phyloP scores from a whole-genome alignment of 208 protist species.

The Zelonia costaricensis region DNA sequence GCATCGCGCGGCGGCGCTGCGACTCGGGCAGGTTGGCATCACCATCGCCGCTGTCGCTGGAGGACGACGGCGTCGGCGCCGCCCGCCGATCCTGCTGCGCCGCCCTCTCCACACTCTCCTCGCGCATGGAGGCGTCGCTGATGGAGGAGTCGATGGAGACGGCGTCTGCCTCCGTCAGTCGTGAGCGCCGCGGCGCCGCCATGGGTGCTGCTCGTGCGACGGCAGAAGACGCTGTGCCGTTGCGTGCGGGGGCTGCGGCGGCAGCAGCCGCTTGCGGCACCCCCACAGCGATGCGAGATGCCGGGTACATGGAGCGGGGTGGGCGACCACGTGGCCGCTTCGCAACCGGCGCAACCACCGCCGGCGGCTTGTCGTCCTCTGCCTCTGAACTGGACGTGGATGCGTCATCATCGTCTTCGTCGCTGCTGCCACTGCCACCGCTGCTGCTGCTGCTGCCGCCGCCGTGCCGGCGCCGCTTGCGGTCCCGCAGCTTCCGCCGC shows the following conservation, averaged over 20 bases:
- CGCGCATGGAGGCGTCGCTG: conserved; percentile 60
- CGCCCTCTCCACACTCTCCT: conserved; percentile 41
- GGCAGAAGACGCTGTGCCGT: too few relatives aligned
- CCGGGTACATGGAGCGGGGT: too few relatives aligned
- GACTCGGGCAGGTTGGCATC: conserved; percentile 19
- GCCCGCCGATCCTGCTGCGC: conserved; percentile 30
- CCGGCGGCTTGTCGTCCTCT: too few relatives aligned
- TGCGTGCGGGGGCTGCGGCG: too few relatives aligned
- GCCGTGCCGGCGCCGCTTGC: neutral
- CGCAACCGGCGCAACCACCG: too few relatives aligned
- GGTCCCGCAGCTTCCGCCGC: too few relatives aligned
- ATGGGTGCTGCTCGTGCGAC: neutral
- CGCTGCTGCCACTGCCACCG: neutral
- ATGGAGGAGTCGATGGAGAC: conserved; percentile 64
- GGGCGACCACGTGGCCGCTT: too few relatives aligned
- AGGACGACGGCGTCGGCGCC: conserved; percentile 6
- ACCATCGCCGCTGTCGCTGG: conserved; percentile 26
- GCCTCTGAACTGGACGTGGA: neutral
- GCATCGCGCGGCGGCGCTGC: conserved; percentile 31
- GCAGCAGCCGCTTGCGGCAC: too few relatives aligned
- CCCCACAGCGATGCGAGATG: too few relatives aligned
- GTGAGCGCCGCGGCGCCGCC: neutral
- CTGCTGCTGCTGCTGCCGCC: neutral
- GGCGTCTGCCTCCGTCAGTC: conserved; percentile 13
- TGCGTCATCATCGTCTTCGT: conserved; percentile 1